A percentile compares a stretch with the other conserved stretches of the same genome.
Evolutionary conservation across 2,329 filamentous ascomycete genomes (phyloP).

Genomic region (Leptodontidium sp.): DNA sequence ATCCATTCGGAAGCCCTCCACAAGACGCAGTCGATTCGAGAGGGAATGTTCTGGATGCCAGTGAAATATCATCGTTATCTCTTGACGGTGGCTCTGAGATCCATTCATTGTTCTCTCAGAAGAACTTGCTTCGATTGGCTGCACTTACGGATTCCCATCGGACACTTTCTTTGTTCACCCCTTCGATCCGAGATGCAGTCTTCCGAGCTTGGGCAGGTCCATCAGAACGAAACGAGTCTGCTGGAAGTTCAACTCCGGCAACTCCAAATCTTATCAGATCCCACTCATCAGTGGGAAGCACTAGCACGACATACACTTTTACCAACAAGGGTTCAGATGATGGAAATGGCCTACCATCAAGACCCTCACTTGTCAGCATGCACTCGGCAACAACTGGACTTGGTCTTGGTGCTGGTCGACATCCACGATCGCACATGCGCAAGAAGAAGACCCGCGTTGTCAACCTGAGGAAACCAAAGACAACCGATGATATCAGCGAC

Average conservation of each 20-base stretch:
- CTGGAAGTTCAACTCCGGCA: conserved; percentile 44
- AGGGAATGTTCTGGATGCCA: conserved; percentile 78
- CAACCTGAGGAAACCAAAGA: conserved; percentile 73
- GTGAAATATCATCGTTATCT: conserved; percentile 77
- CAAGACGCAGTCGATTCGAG: conserved; percentile 83
- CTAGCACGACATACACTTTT: conserved; percentile 74
- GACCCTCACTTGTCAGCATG: conserved; percentile 71
- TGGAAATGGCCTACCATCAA: conserved; percentile 66
- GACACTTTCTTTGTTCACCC: conserved; percentile 90
- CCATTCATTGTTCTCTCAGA: conserved; percentile 92
- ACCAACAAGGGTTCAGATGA: conserved; percentile 68
- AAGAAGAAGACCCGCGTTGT: conserved; percentile 88
- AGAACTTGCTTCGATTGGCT: conserved; percentile 86
- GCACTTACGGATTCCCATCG: conserved; percentile 87
- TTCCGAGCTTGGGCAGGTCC: conserved; percentile 92
- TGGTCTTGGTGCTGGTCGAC: conserved; percentile 67
- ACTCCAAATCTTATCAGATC: conserved; percentile 66
- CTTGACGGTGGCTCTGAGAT: conserved; percentile 82
- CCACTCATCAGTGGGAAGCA: conserved; percentile 66
- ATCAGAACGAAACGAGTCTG: conserved; percentile 71
- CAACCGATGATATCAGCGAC: conserved; percentile 57
- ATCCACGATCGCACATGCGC: conserved; percentile 68
- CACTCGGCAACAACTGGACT: conserved; percentile 68
- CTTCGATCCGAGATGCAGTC: conserved; percentile 87
- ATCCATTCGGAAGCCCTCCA: conserved; percentile 83